Evolutionary conservation across 345 rosid species (phyloP).

Genomic region (Psidium guajava): DNA sequence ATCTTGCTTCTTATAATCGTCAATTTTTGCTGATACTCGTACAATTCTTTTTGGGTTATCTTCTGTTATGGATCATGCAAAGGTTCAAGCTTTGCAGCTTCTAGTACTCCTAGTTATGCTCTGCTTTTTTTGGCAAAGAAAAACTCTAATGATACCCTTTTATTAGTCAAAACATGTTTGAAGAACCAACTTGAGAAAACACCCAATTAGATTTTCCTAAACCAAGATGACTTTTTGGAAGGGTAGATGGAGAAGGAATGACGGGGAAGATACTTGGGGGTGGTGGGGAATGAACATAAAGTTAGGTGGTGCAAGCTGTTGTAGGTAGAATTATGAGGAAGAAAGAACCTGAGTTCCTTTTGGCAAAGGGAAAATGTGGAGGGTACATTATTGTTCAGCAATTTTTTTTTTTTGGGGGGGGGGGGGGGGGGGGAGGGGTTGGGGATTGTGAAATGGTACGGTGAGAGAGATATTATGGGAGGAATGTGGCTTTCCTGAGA

Average conservation of each 20-base stretch:
- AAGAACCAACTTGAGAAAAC: background rate
- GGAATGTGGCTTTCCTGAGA: background rate
- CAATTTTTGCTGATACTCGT: background rate
- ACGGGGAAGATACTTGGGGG: background rate
- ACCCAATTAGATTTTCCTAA: background rate
- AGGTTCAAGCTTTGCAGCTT: background rate
- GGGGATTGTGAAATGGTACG: background rate
- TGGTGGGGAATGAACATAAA: constrained; percentile 10
- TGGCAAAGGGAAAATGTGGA: constrained; percentile 1
- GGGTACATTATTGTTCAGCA: background rate
- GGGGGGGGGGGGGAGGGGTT: background rate
- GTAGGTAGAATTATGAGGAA: constrained; percentile 7
- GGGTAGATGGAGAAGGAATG: constrained; percentile 2
- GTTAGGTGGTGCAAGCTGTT: constrained; percentile 19
- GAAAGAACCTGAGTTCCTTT: background rate
- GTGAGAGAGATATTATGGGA: background rate
- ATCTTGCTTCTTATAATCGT: background rate
- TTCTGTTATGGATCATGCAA: background rate
- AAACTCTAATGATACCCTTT: background rate
- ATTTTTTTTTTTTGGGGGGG: background rate
- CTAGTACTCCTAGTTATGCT: background rate
- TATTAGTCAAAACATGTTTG: background rate
- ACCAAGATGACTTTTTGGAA: background rate
- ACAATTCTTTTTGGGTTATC: background rate
- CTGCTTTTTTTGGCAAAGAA: background rate